Base-by-base conservation (phyloP, 2,329 filamentous ascomycete species). In the Beauveria medogensis region DNA sequence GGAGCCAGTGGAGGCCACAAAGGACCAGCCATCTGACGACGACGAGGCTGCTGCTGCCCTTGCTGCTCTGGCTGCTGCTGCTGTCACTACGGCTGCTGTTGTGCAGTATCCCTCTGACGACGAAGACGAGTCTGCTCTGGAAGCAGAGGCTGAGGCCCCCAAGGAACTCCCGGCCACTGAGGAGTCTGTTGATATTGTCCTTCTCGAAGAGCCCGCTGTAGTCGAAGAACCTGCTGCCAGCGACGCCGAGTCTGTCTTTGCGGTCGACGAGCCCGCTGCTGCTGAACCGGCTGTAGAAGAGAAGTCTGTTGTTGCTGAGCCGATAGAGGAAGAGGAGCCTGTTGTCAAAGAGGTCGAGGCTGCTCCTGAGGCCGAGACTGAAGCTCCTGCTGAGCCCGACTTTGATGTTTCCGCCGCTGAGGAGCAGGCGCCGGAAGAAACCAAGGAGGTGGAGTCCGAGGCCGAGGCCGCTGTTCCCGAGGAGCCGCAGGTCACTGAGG, bases 271-370 rank as follows among this genome's bases (percentile, higher is more conserved):
- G 18, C 10, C 51, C 28, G 34, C 34, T 9, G 51, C 12, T 12
- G 30, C 52, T 10, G 14, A 40, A 16, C 37, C 41, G 26, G 53
- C 12, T 14, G 30, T 14, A 55, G 30, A 14, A 34, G 30, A 34
- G 30, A 18, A 47, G 22, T 37, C 60, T 37, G 62, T 52, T 3
- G 47, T 26, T 30, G 62, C 63, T 40, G 61, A 65, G 55, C 22
- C 60, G 30, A 58, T 56, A 44, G 53, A 18, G 48, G 57, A 62
- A 22, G 20, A 50, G 16, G 47, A 53, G 3, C n/a, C 55, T 20
- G 47, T 22, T 18, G 24, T 16, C 3, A 7, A 41, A 2, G 47
- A 34, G 18, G 24, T 28, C 28, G 60, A 54, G 51, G 18, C 53
- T 60, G 46, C 37, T 56, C 44, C 62, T 52, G 63, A 58, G 18